A percentile compares a stretch with the other conserved stretches of the same genome.
These are phyloP conservation scores for Aureobasidium sp. DNA, from an alignment of 2,329 filamentous ascomycete genomes.

Conservation along the genomic window DNA sequence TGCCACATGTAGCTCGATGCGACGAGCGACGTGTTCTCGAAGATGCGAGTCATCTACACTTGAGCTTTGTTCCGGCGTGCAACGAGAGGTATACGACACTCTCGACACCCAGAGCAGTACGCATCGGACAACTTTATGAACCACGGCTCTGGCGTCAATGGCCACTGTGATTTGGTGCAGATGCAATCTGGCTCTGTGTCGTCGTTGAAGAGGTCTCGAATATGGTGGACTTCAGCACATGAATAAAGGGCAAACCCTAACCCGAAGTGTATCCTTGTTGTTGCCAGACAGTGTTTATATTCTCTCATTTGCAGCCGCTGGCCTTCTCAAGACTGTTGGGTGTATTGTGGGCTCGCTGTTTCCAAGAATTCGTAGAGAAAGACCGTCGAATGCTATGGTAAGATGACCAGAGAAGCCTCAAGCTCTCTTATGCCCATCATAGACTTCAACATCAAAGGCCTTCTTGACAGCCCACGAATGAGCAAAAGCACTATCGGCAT, in stretches of 20 bases:
- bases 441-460: conserved; percentile 28
- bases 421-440: conserved; percentile 21
- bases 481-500: conserved; percentile 19
- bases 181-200: background rate
- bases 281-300: background rate
- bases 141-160: background rate
- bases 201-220: background rate
- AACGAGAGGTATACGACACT: too few species aligned
- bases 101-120: background rate
- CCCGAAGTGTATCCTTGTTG: background rate
- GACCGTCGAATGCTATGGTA: background rate
- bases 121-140: too few species aligned
- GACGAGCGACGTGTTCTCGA: background rate
- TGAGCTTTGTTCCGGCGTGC: too few species aligned
- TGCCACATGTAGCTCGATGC: background rate
- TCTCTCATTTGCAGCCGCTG: background rate
- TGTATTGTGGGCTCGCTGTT: background rate
- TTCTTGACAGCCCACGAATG: conserved; percentile 28
- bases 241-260: background rate
- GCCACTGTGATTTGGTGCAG: background rate
- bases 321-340: background rate
- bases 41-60: background rate
- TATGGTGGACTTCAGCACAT: background rate
- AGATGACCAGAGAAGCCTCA: conserved; percentile 14
- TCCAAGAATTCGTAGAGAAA: background rate